Conservation (phyloP, 805 yeast genomes). For the Suhomyces pyralidae region DNA sequence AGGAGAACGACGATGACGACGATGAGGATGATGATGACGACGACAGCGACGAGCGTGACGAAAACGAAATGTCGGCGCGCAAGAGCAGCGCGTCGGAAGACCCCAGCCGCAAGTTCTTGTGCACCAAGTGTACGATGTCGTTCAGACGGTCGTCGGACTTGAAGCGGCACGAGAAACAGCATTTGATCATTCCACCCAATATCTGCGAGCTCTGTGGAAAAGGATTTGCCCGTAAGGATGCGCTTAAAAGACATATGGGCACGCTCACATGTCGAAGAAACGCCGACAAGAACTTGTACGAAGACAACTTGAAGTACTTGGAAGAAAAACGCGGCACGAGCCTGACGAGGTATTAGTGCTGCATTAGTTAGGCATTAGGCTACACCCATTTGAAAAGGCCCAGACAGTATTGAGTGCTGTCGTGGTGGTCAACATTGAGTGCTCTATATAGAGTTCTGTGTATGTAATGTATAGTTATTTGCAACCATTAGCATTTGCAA, state of each 20-base stretch:
- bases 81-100: constrained; percentile 7
- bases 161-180: constrained; percentile 74
- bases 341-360: no score
- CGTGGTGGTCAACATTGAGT: no score
- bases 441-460: not conserved
- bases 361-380: no score
- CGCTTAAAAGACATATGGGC: constrained; percentile 70
- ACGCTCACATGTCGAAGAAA: constrained; percentile 75
- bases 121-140: constrained; percentile 58
- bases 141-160: constrained; percentile 69
- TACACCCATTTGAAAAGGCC: no score
- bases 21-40: constrained; percentile 5
- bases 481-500: not conserved
- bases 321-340: constrained; percentile 1
- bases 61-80: constrained; percentile 2
- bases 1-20: constrained; percentile 4
- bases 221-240: constrained; percentile 82
- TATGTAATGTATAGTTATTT: not conserved
- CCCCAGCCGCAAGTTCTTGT: constrained; percentile 44
- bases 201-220: constrained; percentile 74
- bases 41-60: constrained; percentile 6
- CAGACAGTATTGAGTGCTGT: no score
- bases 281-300: constrained; percentile 48
- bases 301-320: constrained; percentile 30
- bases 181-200: constrained; percentile 67